phyloP scores from a whole-genome alignment of 1,284 basidiomycete genomes.

The Puccinia triticina region DNA sequence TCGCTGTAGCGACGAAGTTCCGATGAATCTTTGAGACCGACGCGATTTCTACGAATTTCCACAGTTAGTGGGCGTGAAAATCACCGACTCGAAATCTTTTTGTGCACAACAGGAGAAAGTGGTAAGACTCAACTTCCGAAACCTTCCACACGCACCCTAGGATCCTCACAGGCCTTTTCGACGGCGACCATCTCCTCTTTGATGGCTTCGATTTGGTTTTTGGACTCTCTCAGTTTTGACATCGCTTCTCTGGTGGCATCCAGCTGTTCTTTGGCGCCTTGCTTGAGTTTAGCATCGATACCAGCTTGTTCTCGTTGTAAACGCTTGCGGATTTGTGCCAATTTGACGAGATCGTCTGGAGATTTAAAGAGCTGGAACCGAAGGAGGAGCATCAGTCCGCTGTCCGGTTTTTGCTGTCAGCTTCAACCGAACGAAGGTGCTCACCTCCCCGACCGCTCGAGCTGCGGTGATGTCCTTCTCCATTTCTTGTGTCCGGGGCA shows the following conservation, averaged over 20 bases:
- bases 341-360: conserved; percentile 90
- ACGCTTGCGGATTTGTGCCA: conserved; percentile 86
- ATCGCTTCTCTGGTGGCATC: conserved; percentile 88
- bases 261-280: conserved; percentile 89
- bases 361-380: conserved; percentile 59
- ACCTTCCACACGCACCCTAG: conserved; percentile 69
- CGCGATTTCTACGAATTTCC: conserved; percentile 59
- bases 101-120: not conserved
- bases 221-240: conserved; percentile 77
- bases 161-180: conserved; percentile 75
- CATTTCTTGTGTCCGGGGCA: not conserved
- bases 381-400: too few relatives aligned
- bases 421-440: not conserved
- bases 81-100: not conserved
- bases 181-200: conserved; percentile 90
- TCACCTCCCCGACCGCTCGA: conserved; percentile 47
- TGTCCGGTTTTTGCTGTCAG: not conserved
- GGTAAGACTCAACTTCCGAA: conserved; percentile 68
- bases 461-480: conserved; percentile 41
- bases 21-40: conserved; percentile 90
- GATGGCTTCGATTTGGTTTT: conserved; percentile 79
- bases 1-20: conserved; percentile 90
- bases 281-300: conserved; percentile 89
- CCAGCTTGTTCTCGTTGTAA: conserved; percentile 93
- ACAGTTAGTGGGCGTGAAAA: conserved; percentile 16